phyloP scores from a whole-genome alignment of 768 basidiomycete species.

The Tricholoma sp. region DNA sequence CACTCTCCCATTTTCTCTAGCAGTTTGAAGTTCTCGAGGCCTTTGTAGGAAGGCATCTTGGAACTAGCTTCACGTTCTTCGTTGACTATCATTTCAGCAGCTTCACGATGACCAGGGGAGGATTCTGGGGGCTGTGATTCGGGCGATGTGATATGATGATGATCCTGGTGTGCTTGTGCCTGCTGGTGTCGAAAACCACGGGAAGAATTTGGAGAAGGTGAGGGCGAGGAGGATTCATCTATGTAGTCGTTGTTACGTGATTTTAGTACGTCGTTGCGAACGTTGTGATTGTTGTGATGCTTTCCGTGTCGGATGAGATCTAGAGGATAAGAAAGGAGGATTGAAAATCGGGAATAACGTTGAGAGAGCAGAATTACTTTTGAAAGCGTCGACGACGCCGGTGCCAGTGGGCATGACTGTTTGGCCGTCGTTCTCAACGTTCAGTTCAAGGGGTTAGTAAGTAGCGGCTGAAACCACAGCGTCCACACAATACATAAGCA shows the following conservation, averaged over 20 bases:
- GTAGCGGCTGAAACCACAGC: background rate
- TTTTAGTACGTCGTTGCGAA: constrained; percentile 13
- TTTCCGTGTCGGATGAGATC: constrained; percentile 84
- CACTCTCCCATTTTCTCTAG: constrained; percentile 92
- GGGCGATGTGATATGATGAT: background rate
- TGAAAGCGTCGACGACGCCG: constrained; percentile 81
- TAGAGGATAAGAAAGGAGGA: constrained; percentile 24
- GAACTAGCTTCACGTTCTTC: constrained; percentile 70
- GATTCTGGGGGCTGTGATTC: constrained; percentile 15
- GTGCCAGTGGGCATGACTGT: constrained; percentile 48
- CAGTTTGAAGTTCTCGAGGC: constrained; percentile 74
- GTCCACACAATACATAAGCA: background rate
- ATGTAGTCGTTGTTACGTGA: constrained; percentile 18
- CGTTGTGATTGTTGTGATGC: constrained; percentile 46
- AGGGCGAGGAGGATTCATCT: background rate
- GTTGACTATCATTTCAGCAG: constrained; percentile 65
- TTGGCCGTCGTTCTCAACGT: background rate
- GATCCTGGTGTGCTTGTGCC: constrained; percentile 21
- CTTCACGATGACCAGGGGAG: constrained; percentile 30
- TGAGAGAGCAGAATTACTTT: constrained; percentile 49
- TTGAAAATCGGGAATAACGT: background rate
- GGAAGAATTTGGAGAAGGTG: constrained; percentile 16
- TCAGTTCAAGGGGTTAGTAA: background rate
- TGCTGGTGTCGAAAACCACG: constrained; percentile 29
- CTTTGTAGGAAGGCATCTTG: constrained; percentile 83